These are phyloP conservation scores for Phycomyces blakesleeanus DNA, from an alignment of 192 early-diverging fungal species.

Conservation along the genomic window DNA sequence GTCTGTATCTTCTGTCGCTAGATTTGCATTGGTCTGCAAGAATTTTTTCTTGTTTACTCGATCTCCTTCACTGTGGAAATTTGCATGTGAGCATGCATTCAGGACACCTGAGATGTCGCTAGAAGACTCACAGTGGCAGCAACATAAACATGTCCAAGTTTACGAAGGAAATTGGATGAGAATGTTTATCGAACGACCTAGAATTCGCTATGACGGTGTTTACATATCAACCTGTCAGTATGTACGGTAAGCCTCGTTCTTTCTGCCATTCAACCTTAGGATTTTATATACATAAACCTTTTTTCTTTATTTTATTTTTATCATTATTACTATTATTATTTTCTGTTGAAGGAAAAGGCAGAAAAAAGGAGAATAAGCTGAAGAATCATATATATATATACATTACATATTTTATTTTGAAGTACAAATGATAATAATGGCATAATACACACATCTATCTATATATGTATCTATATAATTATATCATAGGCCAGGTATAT, in stretches of 20 bases:
- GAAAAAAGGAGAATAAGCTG: too few species aligned
- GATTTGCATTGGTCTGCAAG: constrained; percentile 35
- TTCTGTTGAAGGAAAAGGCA: not conserved
- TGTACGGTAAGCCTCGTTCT: constrained; percentile 18
- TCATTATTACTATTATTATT: too few species aligned
- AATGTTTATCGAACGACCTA: constrained; percentile 43
- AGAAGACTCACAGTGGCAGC: constrained; percentile 7
- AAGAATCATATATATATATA: too few species aligned
- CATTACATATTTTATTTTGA: too few species aligned
- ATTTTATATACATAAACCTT: too few species aligned
- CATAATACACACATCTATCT: not conserved
- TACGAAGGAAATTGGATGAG: constrained; percentile 33
- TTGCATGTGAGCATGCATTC: constrained; percentile 30
- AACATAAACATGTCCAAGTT: constrained; percentile 18
- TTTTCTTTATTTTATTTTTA: too few species aligned
- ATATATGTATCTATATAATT: not conserved
- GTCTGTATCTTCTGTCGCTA: constrained; percentile 26
- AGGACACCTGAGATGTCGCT: constrained; percentile 13
- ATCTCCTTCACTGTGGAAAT: constrained; percentile 32
- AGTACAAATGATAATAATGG: not conserved
- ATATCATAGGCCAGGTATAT: constrained; percentile 22
- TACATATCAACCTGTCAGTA: constrained; percentile 43
- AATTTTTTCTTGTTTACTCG: constrained; percentile 34
- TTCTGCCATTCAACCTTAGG: too few species aligned
- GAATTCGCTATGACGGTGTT: constrained; percentile 41